Evolutionary conservation across 176 grass and related monocot genomes (phyloP), one percentile per base, ranked within the genome.

Genomic region (Musa troglodytarum): DNA sequence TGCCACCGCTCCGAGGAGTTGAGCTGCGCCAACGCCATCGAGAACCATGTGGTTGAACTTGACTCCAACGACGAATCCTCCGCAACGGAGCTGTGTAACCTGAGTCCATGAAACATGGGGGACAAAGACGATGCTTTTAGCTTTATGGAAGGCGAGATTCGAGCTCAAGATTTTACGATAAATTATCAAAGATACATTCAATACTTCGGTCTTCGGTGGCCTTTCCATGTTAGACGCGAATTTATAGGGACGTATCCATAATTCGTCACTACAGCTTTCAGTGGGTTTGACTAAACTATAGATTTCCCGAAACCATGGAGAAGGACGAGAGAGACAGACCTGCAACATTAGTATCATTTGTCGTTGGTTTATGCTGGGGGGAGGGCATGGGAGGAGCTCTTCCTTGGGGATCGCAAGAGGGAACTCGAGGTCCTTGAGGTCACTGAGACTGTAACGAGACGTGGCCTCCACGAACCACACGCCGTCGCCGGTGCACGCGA

Each of bases 391-490:
- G 63, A 96, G 74, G 1, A 96, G 74, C 65, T 92, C 83, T 63
- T 82, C 81, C 73, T 90, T 96, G 17, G 89, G 87, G 74, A 96
- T 90, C 79, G 86, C 86, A 43, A 92, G 85, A 6, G 89, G 89
- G 68, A 87, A 86, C 81, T 96, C 87, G 25, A 96, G 85, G 69
- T 82, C 49, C 65, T 92, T 90, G 13, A 96, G 89, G 71, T 96
- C 89, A 26, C 75, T 74, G n/a, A 96, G 89, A 23, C 83, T 50
- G 69, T 81, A 96, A 65, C 83, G 84, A 51, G 89, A 76, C 2
- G 75, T 64, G 50, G 89, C 93, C 89, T 88, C 87, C 67, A 90
- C 81, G 76, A 90, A 92, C 93, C 89, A 91, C 1, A 89, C 94
- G 72, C 94, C 94, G 25, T 98, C 88, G 7, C 86, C 88, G 10